Conservation (phyloP, 1,284 basidiomycete species). For the Ustilago cynodontis region DNA sequence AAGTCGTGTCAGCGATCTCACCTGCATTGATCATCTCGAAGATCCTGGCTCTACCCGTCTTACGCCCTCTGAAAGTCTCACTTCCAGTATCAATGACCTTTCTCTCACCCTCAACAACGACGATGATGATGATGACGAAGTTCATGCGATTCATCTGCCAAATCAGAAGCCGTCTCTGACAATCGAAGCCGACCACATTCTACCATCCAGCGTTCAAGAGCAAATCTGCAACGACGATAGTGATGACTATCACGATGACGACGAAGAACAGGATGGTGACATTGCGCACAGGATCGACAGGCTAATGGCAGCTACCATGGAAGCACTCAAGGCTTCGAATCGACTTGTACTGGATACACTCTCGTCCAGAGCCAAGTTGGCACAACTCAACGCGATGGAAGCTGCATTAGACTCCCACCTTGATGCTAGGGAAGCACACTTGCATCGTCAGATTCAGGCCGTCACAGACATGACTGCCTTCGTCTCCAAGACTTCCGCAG, state of each 20-base stretch:
- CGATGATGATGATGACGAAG: background rate
- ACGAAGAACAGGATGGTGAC: background rate
- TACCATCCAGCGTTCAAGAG: too few relatives aligned
- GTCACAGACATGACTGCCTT: slow-evolving; percentile 46
- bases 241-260: background rate
- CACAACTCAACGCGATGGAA: slow-evolving; percentile 45
- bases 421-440: slow-evolving; percentile 30
- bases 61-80: slow-evolving; percentile 12
- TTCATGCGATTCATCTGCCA: background rate
- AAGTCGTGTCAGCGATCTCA: slow-evolving; percentile 46
- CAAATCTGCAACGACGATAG: too few relatives aligned
- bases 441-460: slow-evolving; percentile 42
- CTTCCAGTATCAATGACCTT: slow-evolving; percentile 28
- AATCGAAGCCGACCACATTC: background rate
- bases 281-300: slow-evolving; percentile 30
- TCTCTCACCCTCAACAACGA: slow-evolving; percentile 30
- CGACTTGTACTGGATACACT: slow-evolving; percentile 42
- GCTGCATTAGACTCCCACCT: slow-evolving; percentile 43
- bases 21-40: slow-evolving; percentile 31
- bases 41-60: slow-evolving; percentile 11
- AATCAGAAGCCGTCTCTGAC: background rate
- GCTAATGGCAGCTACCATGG: slow-evolving; percentile 49
- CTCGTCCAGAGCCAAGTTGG: slow-evolving; percentile 41
- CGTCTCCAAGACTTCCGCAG: slow-evolving; percentile 32
- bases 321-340: slow-evolving; percentile 47